phyloP scores from a whole-genome alignment of 805 yeast genomes.

The Nakazawaea ishiwadae region DNA sequence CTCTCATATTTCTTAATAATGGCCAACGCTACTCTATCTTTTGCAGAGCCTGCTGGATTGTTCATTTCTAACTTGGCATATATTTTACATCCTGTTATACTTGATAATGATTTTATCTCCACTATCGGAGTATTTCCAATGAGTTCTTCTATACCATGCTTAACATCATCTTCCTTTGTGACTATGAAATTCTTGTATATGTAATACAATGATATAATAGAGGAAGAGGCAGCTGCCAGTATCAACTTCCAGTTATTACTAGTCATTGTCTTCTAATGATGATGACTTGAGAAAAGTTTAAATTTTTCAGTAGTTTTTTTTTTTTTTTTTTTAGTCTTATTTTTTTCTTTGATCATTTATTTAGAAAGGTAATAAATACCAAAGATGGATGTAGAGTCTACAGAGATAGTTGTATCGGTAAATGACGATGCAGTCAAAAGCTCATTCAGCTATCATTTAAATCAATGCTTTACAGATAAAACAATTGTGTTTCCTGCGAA shows the following conservation, averaged over 20 bases:
- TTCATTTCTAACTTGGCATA: conserved; percentile 81
- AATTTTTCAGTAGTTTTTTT: neutral
- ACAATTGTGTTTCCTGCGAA: too few relatives aligned
- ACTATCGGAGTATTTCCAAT: conserved; percentile 92
- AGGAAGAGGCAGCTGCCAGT: neutral
- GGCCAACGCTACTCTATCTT: conserved; percentile 88
- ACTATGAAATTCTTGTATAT: conserved; percentile 2
- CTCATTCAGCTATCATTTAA: neutral
- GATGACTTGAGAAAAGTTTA: neutral
- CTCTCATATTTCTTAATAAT: conserved; percentile 68
- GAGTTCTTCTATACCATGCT: conserved; percentile 64
- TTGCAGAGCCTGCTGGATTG: conserved; percentile 95
- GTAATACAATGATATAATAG: conserved; percentile 1
- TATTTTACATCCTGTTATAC: conserved; percentile 72
- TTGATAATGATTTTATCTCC: conserved; percentile 63
- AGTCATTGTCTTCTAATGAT: neutral
- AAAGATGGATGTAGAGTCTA: neutral
- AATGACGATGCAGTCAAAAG: neutral
- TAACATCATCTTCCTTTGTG: conserved; percentile 10
- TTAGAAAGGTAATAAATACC: neutral
- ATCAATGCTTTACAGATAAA: neutral
- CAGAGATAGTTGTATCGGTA: neutral
- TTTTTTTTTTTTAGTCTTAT: neutral
- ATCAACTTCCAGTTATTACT: conserved; percentile 5
- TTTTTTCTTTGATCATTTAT: neutral